Evolutionary conservation across 2,329 filamentous ascomycete species (phyloP), one percentile per base, ranked within the genome.

Genomic region (Aspergillus sp.): DNA sequence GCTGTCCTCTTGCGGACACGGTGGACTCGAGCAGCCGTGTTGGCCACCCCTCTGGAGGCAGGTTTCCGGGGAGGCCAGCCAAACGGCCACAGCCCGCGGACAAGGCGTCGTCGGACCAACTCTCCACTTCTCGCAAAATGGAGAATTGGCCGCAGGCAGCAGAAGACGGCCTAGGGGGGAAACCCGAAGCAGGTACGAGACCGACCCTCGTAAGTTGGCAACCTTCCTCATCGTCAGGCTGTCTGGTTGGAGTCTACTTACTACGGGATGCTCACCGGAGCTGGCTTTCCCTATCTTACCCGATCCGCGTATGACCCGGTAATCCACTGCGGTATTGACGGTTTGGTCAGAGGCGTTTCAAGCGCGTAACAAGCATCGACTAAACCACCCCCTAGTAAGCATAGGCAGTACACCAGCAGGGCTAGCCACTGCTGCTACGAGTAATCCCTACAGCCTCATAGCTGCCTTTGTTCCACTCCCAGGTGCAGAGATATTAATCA

Each of bases 231-330:
- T 51, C 13, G 25, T 30, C 32, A 52, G 49, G 5, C 25, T 36
- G n/a, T 21, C n/a, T 32, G 12, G 32, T 36, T 12, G 32, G 12
- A 36, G 12, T 36, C 10, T 36, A 30, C 28, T 30, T 28, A 28
- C 25, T 28, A 53, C 52, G 39, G 50, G 49, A n/a, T 23, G 25
- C 50, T 63, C 60, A 63, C 64, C 60, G 60, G 48, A 50, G 53
- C 53, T 55, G 53, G 53, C 43, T 36, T 52, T 38, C 39, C 67
- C 67, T 67, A 68, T 63, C 58, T 69, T 69, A 69, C 67, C 67
- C 67, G 67, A 68, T 30, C 15, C 21, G 8, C 13, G 67, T 69
- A 67, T 54, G 51, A 58, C 15, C 51, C 58, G 51, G 64, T 66
- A 62, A 58, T 32, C n/a, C 38, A 15, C 12, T 6, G 17, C 19